Conservation (phyloP, 345 rosid species). For the Odontarrhena argentea region DNA sequence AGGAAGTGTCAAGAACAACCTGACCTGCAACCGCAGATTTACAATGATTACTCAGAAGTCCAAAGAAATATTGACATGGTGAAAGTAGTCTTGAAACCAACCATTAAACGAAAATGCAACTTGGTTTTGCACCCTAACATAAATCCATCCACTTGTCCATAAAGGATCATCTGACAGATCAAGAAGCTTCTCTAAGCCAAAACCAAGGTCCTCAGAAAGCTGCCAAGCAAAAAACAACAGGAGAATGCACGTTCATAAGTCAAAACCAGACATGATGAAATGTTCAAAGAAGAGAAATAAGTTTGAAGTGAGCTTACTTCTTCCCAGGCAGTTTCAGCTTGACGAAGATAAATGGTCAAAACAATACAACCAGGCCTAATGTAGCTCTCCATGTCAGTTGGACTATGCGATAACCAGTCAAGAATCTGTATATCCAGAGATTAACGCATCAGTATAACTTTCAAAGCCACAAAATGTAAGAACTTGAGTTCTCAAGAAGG, state of each 20-base stretch:
- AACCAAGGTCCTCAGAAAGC: constrained; percentile 73
- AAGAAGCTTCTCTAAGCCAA: constrained; percentile 79
- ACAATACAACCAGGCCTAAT: constrained; percentile 96
- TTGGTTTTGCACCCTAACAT: constrained; percentile 72
- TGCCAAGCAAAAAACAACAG: constrained; percentile 41
- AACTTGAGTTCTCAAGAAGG: constrained; percentile 21
- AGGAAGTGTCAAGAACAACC: constrained; percentile 70
- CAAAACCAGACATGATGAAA: constrained; percentile 18
- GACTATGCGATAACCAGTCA: constrained; percentile 93
- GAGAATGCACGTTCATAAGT: constrained; percentile 31
- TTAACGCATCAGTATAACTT: constrained; percentile 27
- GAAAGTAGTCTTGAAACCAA: constrained; percentile 42
- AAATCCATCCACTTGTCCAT: constrained; percentile 94
- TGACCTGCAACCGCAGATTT: constrained; percentile 61
- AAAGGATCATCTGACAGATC: constrained; percentile 70
- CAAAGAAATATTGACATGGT: constrained; percentile 10
- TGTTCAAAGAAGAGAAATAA: not conserved
- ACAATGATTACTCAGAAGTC: constrained; percentile 29
- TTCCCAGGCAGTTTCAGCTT: constrained; percentile 84
- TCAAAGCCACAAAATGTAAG: constrained; percentile 24
- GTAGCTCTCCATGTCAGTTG: constrained; percentile 98
- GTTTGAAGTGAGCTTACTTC: constrained; percentile 58
- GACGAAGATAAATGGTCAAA: constrained; percentile 85
- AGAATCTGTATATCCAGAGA: constrained; percentile 68
- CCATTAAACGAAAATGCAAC: constrained; percentile 80